These are phyloP conservation scores for Lepidium didymum DNA, from an alignment of 345 rosid species.

Conservation along the genomic window DNA sequence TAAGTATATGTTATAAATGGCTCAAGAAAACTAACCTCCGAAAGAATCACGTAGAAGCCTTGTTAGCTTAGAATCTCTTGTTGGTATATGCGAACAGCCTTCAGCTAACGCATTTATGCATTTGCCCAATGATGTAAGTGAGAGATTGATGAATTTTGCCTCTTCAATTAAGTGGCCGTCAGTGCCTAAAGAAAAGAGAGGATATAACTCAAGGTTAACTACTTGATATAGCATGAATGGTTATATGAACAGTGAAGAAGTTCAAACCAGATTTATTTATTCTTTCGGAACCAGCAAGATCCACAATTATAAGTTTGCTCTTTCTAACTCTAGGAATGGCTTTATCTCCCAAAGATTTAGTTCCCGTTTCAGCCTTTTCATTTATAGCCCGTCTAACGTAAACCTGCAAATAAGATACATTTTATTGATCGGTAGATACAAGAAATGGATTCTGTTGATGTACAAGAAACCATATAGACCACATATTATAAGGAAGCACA, in stretches of 20 bases:
- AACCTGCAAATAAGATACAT: slow-evolving; percentile 42
- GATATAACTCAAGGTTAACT: neutral
- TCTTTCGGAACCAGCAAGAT: slow-evolving; percentile 98
- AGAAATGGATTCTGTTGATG: neutral
- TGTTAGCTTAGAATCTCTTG: slow-evolving; percentile 90
- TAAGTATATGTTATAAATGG: neutral
- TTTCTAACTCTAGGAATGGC: slow-evolving; percentile 56
- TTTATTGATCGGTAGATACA: neutral
- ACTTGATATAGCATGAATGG: neutral
- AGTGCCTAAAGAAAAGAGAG: slow-evolving; percentile 50
- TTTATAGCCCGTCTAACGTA: slow-evolving; percentile 51
- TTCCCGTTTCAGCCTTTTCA: slow-evolving; percentile 37
- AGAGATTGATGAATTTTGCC: slow-evolving; percentile 92
- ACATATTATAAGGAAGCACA: slow-evolving; percentile 24
- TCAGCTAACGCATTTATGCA: slow-evolving; percentile 98
- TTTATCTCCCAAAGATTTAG: slow-evolving; percentile 36
- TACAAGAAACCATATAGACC: slow-evolving; percentile 3
- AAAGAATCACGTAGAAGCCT: slow-evolving; percentile 95
- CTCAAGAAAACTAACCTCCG: slow-evolving; percentile 49
- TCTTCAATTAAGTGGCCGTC: slow-evolving; percentile 87
- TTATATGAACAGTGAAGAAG: neutral
- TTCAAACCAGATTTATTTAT: slow-evolving; percentile 77
- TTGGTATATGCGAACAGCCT: slow-evolving; percentile 85
- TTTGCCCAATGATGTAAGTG: slow-evolving; percentile 86
- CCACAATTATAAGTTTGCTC: slow-evolving; percentile 90